phyloP scores from a whole-genome alignment of 495 filamentous ascomycete genomes.

The Xylaria nigripes region DNA sequence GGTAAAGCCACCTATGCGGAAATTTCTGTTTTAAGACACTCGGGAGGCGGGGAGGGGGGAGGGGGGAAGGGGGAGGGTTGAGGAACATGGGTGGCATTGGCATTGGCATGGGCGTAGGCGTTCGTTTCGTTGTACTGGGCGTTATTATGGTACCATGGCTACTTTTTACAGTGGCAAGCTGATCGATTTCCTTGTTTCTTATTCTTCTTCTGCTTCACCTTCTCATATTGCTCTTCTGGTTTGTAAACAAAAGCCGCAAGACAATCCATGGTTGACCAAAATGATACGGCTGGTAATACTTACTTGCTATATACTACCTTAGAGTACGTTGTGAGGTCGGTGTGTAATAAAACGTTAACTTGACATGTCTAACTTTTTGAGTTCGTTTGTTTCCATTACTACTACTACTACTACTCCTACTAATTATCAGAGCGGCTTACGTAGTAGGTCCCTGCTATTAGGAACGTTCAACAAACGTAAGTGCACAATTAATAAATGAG shows the following conservation, averaged over 20 bases:
- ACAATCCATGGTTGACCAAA: neutral
- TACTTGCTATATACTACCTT: neutral
- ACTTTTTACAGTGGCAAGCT: no score
- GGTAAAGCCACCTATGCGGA: slow-evolving; percentile 3
- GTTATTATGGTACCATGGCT: no score
- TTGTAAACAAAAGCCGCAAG: neutral
- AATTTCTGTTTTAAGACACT: slow-evolving; percentile 22
- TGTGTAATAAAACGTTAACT: no score
- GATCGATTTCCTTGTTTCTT: neutral
- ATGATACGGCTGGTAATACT: neutral
- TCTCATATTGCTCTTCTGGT: neutral
- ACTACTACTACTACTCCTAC: no score
- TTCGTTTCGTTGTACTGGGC: slow-evolving; percentile 11
- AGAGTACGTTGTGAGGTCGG: no score
- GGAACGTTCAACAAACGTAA: no score
- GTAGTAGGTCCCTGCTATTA: no score
- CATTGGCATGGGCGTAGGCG: slow-evolving; percentile 21
- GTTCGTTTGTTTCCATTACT: no score
- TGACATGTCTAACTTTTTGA: no score
- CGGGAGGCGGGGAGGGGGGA: slow-evolving; percentile 19
- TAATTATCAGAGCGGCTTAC: no score
- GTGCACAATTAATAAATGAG: no score
- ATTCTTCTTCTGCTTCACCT: neutral
- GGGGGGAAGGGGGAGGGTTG: no score
- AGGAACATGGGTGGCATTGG: slow-evolving; percentile 14